Conservation (phyloP, 768 basidiomycete genomes). For the Coprinopsis marcescibilis region DNA sequence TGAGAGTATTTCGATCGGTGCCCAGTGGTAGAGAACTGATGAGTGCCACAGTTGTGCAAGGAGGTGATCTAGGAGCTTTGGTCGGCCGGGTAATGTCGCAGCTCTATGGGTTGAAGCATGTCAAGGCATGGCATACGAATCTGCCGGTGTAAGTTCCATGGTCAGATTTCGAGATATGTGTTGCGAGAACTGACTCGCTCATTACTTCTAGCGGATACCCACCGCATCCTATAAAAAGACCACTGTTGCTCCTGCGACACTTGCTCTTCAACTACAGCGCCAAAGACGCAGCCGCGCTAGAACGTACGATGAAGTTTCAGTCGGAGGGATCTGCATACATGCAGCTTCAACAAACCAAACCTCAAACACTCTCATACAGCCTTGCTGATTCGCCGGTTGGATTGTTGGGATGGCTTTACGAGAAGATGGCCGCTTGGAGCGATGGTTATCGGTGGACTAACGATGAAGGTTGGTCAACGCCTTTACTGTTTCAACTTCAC, state of each 20-base stretch:
- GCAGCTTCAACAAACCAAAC: conserved; percentile 34
- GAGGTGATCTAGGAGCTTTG: conserved; percentile 20
- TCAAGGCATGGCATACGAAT: conserved; percentile 52
- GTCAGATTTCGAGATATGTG: neutral
- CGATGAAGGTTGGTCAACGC: conserved; percentile 36
- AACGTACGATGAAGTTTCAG: conserved; percentile 21
- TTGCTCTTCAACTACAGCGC: conserved; percentile 2
- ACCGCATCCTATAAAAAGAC: conserved; percentile 10
- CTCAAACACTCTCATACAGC: conserved; percentile 46
- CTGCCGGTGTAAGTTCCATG: conserved; percentile 30
- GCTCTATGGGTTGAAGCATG: conserved; percentile 29
- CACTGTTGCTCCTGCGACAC: conserved; percentile 14
- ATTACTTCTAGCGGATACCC: neutral
- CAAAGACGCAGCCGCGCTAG: conserved; percentile 26
- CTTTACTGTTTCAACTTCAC: neutral
- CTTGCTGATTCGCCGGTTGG: conserved; percentile 54
- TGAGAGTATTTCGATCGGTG: conserved; percentile 12
- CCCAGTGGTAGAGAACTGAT: neutral
- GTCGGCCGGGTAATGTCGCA: conserved; percentile 24
- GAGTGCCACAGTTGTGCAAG: conserved; percentile 23
- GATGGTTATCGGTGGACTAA: conserved; percentile 51
- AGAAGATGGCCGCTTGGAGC: conserved; percentile 39
- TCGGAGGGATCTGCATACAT: conserved; percentile 30
- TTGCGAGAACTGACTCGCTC: neutral
- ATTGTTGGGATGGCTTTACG: conserved; percentile 46